Evolutionary conservation across 345 rosid species (phyloP).

Genomic region (Euphorbia tirucalli): DNA sequence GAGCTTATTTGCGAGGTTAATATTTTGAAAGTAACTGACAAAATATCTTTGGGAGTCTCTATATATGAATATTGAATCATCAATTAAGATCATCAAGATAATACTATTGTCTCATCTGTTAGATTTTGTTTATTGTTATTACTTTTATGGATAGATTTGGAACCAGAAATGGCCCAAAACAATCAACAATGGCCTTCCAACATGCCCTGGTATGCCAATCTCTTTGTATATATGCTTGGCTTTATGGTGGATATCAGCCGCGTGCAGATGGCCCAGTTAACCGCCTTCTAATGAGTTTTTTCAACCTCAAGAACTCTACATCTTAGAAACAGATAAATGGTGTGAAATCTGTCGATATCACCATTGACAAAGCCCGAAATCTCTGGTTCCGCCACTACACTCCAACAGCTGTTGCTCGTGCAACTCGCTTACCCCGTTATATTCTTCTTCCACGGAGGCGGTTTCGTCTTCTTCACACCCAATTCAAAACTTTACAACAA

Average conservation of each 20-base stretch:
- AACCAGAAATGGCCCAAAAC: background rate
- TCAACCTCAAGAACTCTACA: constrained; percentile 6
- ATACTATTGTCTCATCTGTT: too few species aligned
- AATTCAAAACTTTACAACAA: too few species aligned
- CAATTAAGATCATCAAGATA: too few species aligned
- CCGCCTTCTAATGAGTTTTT: background rate
- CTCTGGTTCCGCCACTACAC: constrained; percentile 35
- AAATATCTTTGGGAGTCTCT: too few species aligned
- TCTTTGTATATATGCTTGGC: background rate
- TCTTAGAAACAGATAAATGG: background rate
- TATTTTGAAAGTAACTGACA: too few species aligned
- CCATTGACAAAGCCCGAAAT: constrained; percentile 14
- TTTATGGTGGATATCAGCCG: background rate
- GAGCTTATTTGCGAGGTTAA: too few species aligned
- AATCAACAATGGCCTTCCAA: background rate
- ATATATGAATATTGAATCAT: too few species aligned
- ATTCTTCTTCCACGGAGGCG: constrained; percentile 40
- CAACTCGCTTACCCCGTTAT: constrained; percentile 24
- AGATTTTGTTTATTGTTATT: too few species aligned
- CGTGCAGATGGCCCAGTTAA: constrained; percentile 2
- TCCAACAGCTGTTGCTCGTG: constrained; percentile 12
- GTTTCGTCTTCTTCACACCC: too few species aligned
- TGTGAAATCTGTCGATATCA: constrained; percentile 25
- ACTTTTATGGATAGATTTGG: too few species aligned
- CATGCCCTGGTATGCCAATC: constrained; percentile 8